A percentile compares a stretch with the other conserved stretches of the same genome.
Evolutionary conservation across 345 rosid species (phyloP).

Genomic region (Mercurialis annua): DNA sequence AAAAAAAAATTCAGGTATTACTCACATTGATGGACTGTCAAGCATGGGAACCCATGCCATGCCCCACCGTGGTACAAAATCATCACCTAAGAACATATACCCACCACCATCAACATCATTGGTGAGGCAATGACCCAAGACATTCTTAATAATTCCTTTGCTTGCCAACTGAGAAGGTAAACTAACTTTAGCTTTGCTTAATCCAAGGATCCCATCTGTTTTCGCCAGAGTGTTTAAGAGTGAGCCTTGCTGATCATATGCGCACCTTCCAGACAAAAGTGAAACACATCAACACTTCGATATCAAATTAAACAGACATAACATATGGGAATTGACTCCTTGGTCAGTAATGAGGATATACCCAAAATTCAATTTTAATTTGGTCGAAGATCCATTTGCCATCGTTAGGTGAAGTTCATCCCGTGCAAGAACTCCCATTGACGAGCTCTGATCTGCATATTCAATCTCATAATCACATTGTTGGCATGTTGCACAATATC

Average conservation of each 20-base stretch:
- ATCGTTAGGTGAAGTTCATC: conserved; percentile 65
- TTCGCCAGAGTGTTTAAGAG: conserved; percentile 61
- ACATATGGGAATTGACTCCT: neutral
- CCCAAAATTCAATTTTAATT: conserved; percentile 70
- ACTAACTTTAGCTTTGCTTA: conserved; percentile 79
- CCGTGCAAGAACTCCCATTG: conserved; percentile 82
- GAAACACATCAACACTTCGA: conserved; percentile 14
- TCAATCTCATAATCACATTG: conserved; percentile 96
- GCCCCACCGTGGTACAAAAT: conserved; percentile 63
- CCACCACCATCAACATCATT: conserved; percentile 56
- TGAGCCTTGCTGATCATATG: conserved; percentile 90
- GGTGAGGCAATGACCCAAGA: conserved; percentile 84
- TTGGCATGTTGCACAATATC: conserved; percentile 50
- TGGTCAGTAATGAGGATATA: conserved; percentile 23
- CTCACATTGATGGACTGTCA: conserved; percentile 56
- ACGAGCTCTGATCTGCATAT: conserved; percentile 91
- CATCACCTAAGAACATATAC: conserved; percentile 88
- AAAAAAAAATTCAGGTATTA: conserved; percentile 15
- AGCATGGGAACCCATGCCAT: conserved; percentile 87
- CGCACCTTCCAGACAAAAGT: conserved; percentile 56
- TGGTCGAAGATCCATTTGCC: conserved; percentile 62
- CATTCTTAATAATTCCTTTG: conserved; percentile 72
- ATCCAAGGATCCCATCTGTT: conserved; percentile 90
- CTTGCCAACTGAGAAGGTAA: conserved; percentile 91
- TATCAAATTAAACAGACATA: conserved; percentile 4